A percentile compares a stretch with the other conserved stretches of the same genome.
phyloP scores from a whole-genome alignment of 768 basidiomycete genomes.

The Leccinum longicurvipes region DNA sequence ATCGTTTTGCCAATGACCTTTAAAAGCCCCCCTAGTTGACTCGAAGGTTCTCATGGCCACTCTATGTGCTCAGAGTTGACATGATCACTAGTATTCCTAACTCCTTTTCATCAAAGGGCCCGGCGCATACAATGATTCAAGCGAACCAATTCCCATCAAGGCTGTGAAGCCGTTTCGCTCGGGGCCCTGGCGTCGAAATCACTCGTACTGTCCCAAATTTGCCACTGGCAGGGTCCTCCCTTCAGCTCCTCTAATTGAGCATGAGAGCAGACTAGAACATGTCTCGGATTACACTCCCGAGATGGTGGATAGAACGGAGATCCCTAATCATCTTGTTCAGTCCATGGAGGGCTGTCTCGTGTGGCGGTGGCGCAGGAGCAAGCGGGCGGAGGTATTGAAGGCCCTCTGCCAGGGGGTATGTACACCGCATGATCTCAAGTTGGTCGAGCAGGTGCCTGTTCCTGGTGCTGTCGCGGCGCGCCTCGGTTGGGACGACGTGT shows the following conservation, averaged over 20 bases:
- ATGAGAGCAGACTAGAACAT: not conserved
- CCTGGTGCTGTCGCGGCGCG: too few relatives aligned
- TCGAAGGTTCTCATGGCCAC: not conserved
- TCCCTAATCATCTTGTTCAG: not conserved
- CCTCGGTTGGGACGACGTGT: too few relatives aligned
- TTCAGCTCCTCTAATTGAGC: not conserved
- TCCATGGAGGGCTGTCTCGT: constrained; percentile 6
- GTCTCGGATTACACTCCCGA: not conserved
- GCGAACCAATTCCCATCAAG: too few relatives aligned
- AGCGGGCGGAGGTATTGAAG: constrained; percentile 25
- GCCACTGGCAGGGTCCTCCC: not conserved
- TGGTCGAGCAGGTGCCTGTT: too few relatives aligned
- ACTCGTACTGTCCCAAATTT: too few relatives aligned
- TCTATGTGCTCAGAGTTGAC: not conserved
- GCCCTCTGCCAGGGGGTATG: constrained; percentile 30
- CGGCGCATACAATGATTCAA: too few relatives aligned
- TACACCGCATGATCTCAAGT: too few relatives aligned
- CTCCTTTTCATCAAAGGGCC: not conserved
- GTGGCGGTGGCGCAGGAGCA: too few relatives aligned
- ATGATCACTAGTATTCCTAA: not conserved
- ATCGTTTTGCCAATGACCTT: not conserved
- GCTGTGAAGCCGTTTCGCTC: too few relatives aligned
- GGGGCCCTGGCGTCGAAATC: too few relatives aligned
- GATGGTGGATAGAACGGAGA: not conserved
- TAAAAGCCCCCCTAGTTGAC: not conserved